These are phyloP conservation scores for Suillus luteus DNA, from an alignment of 768 basidiomycete species.

Conservation along the genomic window DNA sequence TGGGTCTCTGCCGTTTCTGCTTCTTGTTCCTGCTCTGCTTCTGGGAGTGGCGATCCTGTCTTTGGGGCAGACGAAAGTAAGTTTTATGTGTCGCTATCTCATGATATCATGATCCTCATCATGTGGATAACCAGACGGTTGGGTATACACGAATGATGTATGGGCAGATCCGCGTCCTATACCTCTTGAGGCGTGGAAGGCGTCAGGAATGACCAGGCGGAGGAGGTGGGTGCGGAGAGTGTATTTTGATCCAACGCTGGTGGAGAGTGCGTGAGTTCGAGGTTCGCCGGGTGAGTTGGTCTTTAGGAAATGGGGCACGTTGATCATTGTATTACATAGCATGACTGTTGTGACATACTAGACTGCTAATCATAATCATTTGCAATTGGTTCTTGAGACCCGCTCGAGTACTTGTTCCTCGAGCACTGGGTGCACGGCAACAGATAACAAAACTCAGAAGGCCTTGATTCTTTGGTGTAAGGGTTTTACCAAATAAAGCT, in stretches of 20 bases:
- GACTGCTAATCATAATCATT: conserved; percentile 1
- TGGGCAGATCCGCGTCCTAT: conserved; percentile 58
- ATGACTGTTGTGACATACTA: not conserved
- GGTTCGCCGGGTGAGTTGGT: not conserved
- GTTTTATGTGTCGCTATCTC: conserved; percentile 5
- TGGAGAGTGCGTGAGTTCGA: not conserved
- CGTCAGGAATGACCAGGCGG: conserved; percentile 59
- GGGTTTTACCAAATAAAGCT: not conserved
- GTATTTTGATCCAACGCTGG: not conserved
- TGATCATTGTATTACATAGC: not conserved
- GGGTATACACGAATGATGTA: conserved; percentile 79
- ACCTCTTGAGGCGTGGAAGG: conserved; percentile 45
- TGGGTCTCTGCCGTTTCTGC: conserved; percentile 45
- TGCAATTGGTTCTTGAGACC: not conserved
- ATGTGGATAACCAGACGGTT: conserved; percentile 52
- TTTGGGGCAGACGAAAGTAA: conserved; percentile 30
- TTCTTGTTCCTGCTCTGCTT: not conserved
- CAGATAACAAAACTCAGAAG: not conserved
- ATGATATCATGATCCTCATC: conserved; percentile 15
- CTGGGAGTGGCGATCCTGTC: conserved; percentile 12
- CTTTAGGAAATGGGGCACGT: not conserved
- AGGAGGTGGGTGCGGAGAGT: conserved; percentile 51
- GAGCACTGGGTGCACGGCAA: not conserved
- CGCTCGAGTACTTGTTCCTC: not conserved
- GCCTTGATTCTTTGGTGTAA: not conserved